Conservation (phyloP, 371 early-diverging fungal species). For the Cokeromyces recurvatus region DNA sequence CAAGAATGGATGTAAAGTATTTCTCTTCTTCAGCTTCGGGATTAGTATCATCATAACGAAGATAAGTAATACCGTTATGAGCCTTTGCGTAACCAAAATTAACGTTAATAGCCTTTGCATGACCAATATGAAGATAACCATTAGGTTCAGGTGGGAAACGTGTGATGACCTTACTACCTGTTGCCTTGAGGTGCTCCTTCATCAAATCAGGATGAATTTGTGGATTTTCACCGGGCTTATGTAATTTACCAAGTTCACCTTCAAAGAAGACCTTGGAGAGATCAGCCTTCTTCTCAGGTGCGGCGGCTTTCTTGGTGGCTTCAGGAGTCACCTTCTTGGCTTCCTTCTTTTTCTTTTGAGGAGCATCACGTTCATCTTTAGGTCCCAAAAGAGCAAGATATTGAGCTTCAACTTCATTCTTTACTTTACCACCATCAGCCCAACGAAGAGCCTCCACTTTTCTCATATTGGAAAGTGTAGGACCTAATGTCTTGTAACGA, state of each 20-base stretch:
- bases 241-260: conserved; percentile 90
- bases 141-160: conserved; percentile 99
- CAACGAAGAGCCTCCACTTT: conserved; percentile 72
- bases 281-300: conserved; percentile 16
- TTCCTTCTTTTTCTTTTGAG: conserved; percentile 65
- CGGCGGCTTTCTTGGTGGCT: conserved; percentile 33
- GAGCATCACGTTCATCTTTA: conserved; percentile 91
- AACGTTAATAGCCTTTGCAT: conserved; percentile 99
- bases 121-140: conserved; percentile 98
- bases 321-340: conserved; percentile 36
- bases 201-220: conserved; percentile 93
- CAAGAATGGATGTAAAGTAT: conserved; percentile 95
- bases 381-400: conserved; percentile 84
- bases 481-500: conserved; percentile 79
- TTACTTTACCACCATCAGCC: conserved; percentile 87
- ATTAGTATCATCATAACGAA: conserved; percentile 99
- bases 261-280: conserved; percentile 71
- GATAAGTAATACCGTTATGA: conserved; percentile 89
- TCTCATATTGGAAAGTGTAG: conserved; percentile 69
- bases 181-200: conserved; percentile 90
- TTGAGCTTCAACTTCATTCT: conserved; percentile 83
- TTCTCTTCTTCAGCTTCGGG: conserved; percentile 97
- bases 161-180: conserved; percentile 94
- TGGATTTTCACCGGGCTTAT: conserved; percentile 97
- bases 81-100: conserved; percentile 98